Percentiles rank a stretch among this genome's conserved stretches.
These are phyloP conservation scores for Cladosporium austrohemisphaericum DNA, from an alignment of 2,329 filamentous ascomycete genomes.

Conservation along the genomic window DNA sequence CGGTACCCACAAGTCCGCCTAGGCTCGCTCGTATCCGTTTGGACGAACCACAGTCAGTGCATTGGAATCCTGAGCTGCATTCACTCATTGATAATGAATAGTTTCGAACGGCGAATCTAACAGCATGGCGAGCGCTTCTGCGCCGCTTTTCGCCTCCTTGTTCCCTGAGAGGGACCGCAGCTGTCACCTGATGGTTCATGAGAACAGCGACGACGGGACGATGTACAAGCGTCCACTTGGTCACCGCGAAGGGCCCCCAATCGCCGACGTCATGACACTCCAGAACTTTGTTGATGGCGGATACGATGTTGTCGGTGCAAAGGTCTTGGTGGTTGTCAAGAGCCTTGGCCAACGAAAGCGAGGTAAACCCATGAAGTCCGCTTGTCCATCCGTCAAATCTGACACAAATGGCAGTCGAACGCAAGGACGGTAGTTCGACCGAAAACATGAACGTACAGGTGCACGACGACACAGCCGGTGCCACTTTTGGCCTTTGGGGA, in stretches of 20 bases:
- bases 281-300: constrained; percentile 53
- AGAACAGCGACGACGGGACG: constrained; percentile 42
- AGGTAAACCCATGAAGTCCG: constrained; percentile 29
- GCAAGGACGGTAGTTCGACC: constrained; percentile 44
- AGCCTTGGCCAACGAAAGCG: constrained; percentile 53
- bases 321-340: constrained; percentile 56
- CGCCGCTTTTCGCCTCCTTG: constrained; percentile 52
- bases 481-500: constrained; percentile 54
- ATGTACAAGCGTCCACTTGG: constrained; percentile 48
- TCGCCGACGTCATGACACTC: constrained; percentile 55
- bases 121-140: constrained; percentile 40
- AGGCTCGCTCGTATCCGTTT: constrained; percentile 54
- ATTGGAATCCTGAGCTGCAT: constrained; percentile 4
- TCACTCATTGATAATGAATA: constrained; percentile 8
- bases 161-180: constrained; percentile 55
- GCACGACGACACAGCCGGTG: constrained; percentile 56
- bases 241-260: constrained; percentile 33
- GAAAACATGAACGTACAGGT: constrained; percentile 50
- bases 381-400: not conserved
- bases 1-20: constrained; percentile 44
- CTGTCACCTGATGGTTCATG: constrained; percentile 53
- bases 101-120: constrained; percentile 47
- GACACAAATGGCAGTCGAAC: constrained; percentile 38
- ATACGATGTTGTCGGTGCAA: constrained; percentile 50
- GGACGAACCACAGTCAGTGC: constrained; percentile 48